These are phyloP conservation scores for Leccinum subgranulosum DNA, from an alignment of 768 basidiomycete species.

Conservation along the genomic window DNA sequence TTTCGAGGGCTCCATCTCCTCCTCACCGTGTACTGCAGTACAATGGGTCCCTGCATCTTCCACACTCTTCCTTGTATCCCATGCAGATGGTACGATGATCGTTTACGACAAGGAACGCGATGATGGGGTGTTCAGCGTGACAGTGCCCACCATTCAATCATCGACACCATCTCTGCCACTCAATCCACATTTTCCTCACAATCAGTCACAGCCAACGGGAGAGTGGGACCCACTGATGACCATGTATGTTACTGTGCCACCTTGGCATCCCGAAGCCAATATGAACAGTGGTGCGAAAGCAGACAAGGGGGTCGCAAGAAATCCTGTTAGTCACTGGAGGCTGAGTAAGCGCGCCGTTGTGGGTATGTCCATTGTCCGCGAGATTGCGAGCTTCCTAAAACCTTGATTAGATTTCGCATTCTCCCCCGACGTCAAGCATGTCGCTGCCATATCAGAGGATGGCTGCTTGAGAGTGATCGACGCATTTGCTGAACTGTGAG, in stretches of 20 bases:
- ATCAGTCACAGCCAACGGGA: constrained; percentile 26
- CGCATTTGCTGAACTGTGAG: constrained; percentile 80
- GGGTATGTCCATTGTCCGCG: constrained; percentile 43
- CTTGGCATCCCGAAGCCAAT: constrained; percentile 70
- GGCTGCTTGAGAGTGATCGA: constrained; percentile 90
- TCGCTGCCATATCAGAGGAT: constrained; percentile 90
- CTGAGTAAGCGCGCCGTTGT: constrained; percentile 69
- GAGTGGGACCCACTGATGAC: constrained; percentile 78
- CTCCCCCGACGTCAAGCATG: constrained; percentile 88
- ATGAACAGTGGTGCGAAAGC: constrained; percentile 32
- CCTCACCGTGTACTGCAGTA: constrained; percentile 83
- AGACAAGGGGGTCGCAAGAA: constrained; percentile 74
- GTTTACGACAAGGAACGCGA: constrained; percentile 91
- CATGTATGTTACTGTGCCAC: constrained; percentile 78
- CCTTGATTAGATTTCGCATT: constrained; percentile 73
- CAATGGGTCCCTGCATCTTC: constrained; percentile 83
- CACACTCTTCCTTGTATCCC: constrained; percentile 80
- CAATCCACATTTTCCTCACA: constrained; percentile 25
- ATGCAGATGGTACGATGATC: constrained; percentile 86
- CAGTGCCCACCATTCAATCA: constrained; percentile 42
- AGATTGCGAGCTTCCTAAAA: neutral
- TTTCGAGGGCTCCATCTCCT: constrained; percentile 68
- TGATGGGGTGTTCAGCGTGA: constrained; percentile 70
- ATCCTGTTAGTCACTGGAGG: constrained; percentile 91
- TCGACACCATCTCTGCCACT: constrained; percentile 27